phyloP scores from a whole-genome alignment of 108 stramenopile species.

The Cyclostephanos tholiformis region DNA sequence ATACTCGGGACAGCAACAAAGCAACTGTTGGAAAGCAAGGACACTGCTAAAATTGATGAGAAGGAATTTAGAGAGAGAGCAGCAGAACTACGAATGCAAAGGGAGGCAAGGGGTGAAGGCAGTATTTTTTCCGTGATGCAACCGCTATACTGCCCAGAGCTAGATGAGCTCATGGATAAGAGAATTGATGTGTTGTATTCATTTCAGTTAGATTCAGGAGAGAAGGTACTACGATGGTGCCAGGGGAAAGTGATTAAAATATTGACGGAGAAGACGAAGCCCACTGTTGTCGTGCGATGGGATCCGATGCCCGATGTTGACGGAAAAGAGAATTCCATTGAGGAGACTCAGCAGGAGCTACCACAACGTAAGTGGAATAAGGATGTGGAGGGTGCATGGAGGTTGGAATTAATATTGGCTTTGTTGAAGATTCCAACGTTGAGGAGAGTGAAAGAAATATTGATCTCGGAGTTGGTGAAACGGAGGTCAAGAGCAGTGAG shows the following conservation, averaged over 20 bases:
- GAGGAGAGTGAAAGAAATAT: too few species aligned
- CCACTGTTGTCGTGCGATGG: conserved; percentile 10
- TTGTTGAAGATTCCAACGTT: too few species aligned
- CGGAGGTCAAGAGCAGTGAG: too few species aligned
- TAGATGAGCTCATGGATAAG: conserved; percentile 8
- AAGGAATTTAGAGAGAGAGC: too few species aligned
- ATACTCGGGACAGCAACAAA: too few species aligned
- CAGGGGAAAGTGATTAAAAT: conserved; percentile 9
- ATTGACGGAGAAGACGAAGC: background rate
- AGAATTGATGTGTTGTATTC: conserved; percentile 19
- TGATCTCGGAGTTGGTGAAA: too few species aligned
- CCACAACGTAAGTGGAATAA: conserved; percentile 14
- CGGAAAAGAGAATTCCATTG: conserved; percentile 6
- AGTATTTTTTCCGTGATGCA: conserved; percentile 19
- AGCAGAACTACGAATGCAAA: too few species aligned
- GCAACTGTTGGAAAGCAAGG: too few species aligned
- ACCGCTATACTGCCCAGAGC: conserved; percentile 9
- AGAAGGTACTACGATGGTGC: conserved; percentile 8
- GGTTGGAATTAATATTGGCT: too few species aligned
- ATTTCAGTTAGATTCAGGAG: background rate
- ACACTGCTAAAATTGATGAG: too few species aligned
- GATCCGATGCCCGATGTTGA: conserved; percentile 8
- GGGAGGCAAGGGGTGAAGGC: conserved; percentile 11
- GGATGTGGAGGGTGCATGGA: conserved; percentile 14
- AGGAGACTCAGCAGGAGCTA: conserved; percentile 3